Percentiles rank a stretch among this genome's conserved stretches.
phyloP scores from a whole-genome alignment of 2,329 filamentous ascomycete species.

The Xylaria sp. region DNA sequence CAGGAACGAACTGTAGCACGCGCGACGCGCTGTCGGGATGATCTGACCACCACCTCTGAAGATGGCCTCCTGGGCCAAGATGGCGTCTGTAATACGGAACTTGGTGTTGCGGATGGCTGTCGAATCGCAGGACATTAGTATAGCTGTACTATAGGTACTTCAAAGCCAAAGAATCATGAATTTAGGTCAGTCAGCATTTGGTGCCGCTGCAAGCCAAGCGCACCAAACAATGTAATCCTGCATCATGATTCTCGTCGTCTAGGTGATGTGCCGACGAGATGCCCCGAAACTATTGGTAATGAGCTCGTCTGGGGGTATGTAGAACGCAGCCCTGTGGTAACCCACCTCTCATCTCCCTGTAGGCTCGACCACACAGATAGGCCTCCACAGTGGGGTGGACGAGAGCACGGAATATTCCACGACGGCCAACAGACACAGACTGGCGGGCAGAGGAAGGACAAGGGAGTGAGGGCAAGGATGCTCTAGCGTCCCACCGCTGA shows the following conservation, averaged over 20 bases:
- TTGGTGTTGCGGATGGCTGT: conserved; percentile 95
- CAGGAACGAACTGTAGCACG: conserved; percentile 94
- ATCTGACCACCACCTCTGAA: conserved; percentile 96
- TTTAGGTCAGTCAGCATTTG: conserved; percentile 22
- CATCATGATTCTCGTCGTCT: conserved; percentile 11
- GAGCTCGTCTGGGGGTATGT: conserved; percentile 14
- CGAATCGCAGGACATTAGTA: conserved; percentile 35
- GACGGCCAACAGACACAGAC: conserved; percentile 22
- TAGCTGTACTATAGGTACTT: conserved; percentile 22
- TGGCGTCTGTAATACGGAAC: conserved; percentile 93
- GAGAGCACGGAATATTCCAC: conserved; percentile 34
- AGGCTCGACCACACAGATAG: conserved; percentile 18
- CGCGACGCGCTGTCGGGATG: conserved; percentile 91
- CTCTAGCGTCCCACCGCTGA: conserved; percentile 30
- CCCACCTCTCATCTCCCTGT: conserved; percentile 22
- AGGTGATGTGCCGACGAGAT: conserved; percentile 12
- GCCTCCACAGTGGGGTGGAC: conserved; percentile 26
- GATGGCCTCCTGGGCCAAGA: conserved; percentile 88
- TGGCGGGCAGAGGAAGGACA: conserved; percentile 17
- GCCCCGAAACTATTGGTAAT: conserved; percentile 15
- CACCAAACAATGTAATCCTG: conserved; percentile 9
- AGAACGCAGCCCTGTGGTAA: conserved; percentile 32
- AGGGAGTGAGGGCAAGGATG: conserved; percentile 27
- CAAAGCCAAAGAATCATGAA: conserved; percentile 20
- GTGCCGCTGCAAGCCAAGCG: conserved; percentile 1